Conservation (phyloP, 106 monocot genomes). For the Dendrobium catenatum region DNA sequence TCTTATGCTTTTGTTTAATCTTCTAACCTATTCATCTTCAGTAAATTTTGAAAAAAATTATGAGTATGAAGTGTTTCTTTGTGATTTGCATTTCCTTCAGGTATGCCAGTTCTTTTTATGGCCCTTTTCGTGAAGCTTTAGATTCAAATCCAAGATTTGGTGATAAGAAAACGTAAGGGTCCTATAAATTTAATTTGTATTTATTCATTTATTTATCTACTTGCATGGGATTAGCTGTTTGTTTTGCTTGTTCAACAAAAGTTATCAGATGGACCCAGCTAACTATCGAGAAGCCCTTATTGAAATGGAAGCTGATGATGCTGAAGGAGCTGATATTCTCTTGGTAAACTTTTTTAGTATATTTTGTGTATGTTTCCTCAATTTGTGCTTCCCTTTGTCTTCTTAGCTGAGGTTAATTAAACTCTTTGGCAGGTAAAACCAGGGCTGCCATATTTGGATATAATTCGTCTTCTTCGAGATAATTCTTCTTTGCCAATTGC, state of each 20-base stretch:
- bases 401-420: background rate
- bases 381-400: background rate
- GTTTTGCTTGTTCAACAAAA: slow-evolving; percentile 17
- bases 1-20: background rate
- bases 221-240: slow-evolving; percentile 4
- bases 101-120: slow-evolving; percentile 99
- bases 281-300: slow-evolving; percentile 92
- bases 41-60: background rate
- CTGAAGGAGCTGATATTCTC: slow-evolving; percentile 94
- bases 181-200: background rate
- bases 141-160: slow-evolving; percentile 99
- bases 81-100: slow-evolving; percentile 22
- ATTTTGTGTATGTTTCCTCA: background rate
- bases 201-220: slow-evolving; percentile 8
- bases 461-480: slow-evolving; percentile 81
- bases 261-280: slow-evolving; percentile 99
- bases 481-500: slow-evolving; percentile 83
- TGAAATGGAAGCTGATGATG: slow-evolving; percentile 68
- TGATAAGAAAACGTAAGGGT: slow-evolving; percentile 93
- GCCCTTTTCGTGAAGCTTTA: slow-evolving; percentile 97
- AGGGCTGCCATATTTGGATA: slow-evolving; percentile 80
- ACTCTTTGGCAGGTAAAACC: slow-evolving; percentile 59
- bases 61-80: background rate
- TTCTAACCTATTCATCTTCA: background rate
- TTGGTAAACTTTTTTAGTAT: slow-evolving; percentile 34